Base-by-base conservation (phyloP, 1,284 basidiomycete genomes). In the Flammula alnicola region DNA sequence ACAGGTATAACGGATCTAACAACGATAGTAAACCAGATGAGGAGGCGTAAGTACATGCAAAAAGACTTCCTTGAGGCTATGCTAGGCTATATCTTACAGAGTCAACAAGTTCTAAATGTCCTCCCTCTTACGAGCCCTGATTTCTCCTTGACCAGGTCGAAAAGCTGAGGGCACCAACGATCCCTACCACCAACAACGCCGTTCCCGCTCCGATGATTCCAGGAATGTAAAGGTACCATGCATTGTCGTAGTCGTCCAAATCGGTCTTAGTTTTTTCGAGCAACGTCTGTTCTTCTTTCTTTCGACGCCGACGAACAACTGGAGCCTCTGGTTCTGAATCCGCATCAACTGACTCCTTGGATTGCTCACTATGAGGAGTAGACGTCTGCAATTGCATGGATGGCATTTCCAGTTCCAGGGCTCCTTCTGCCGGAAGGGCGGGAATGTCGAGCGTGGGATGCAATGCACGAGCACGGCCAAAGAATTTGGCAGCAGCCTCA, bases 201-300 rank as follows among this genome's bases (percentile, higher is more conserved):
- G 88, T 89, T 9, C 88, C 88, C 25, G 88, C 88, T 17, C 88
- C 88, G 2, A 91, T 80, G 52, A 91, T 66, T 17, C 85, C 81
- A 3, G 88, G 88, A 32, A 91, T 70, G 56, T 88, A 87, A 47
- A 89, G 60, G 59, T 88, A 90, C 88, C 88, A 91, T 22, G 85
- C 77, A 68, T 74, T 79, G 49, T 88, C 86, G 26, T 86, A 71
- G 25, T 83, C 81, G 17, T 80, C 79, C 43, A 75, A 63, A 51
- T 75, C 73, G 25, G 70, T 66, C 31, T 65, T 68, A 48, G 61
- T 56, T 42, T 69, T 72, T 54, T 75, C 74, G 56, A 81, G 71
- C 36, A 84, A 62, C 3, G 76, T 68, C 51, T 78, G 58, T 37
- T 79, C 79, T 30, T 80, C 75, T 55, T 80, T 79, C 30, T 75